phyloP scores from a whole-genome alignment of 2,329 filamentous ascomycete species.

The Cercospora janseana region DNA sequence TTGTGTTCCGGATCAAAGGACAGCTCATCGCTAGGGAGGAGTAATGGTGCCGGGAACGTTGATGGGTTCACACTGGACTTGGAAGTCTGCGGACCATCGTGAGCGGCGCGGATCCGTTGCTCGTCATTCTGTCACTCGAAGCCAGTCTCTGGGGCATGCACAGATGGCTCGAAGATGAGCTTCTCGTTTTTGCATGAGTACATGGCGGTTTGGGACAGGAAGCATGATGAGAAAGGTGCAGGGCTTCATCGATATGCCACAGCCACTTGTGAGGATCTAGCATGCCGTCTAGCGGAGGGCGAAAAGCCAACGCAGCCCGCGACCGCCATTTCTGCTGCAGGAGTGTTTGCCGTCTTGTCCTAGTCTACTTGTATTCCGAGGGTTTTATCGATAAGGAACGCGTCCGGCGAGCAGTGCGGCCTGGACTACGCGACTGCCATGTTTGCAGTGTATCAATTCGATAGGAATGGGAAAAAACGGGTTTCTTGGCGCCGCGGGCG shows the following conservation, averaged over 20 bases:
- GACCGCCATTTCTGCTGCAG: too few relatives aligned
- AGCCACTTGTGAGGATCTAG: neutral
- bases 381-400: too few relatives aligned
- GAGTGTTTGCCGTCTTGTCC: too few relatives aligned
- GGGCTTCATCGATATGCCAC: neutral
- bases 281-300: too few relatives aligned
- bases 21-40: conserved; percentile 61
- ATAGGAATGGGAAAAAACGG: too few relatives aligned
- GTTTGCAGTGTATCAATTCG: too few relatives aligned
- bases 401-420: too few relatives aligned
- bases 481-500: too few relatives aligned
- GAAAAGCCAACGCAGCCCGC: neutral
- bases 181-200: conserved; percentile 13
- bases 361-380: too few relatives aligned
- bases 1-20: conserved; percentile 52
- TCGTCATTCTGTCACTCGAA: conserved; percentile 37
- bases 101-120: conserved; percentile 10
- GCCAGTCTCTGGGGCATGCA: conserved; percentile 38
- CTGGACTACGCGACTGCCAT: too few relatives aligned
- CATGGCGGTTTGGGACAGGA: neutral
- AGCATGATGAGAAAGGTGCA: neutral
- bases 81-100: conserved; percentile 8
- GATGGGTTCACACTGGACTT: conserved; percentile 16
- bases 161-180: conserved; percentile 34
- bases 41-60: conserved; percentile 57